Evolutionary conservation across 352 stramenopile species (phyloP), one percentile per base, ranked within the genome.

Genomic region (Globisporangium sylvaticum): DNA sequence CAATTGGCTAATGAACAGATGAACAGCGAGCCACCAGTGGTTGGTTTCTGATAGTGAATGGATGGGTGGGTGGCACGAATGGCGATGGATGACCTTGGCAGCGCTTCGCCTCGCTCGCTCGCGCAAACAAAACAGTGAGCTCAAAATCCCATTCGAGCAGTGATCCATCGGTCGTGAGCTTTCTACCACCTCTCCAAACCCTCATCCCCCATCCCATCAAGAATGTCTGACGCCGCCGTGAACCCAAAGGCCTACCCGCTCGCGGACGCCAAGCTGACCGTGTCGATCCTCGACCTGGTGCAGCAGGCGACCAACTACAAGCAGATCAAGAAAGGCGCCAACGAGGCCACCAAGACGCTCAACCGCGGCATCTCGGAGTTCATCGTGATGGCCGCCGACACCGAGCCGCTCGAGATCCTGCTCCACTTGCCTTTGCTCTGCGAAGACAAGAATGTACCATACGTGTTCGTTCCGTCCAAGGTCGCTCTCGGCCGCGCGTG

Each of bases 291-390:
- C 62, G 98, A 99, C 80, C 84, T 99, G 63, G 92, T 99, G 58
- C 97, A 99, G 82, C 98, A 99, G 78, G 97, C 97, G 48, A 97
- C 94, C 71, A 99, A 99, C 84, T 99, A 99, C 94, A 99, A 99
- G 91, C 98, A 99, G 84, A 98, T 99, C 72, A 99, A 99, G 85
- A 99, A 99, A 88, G 98, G 98, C 61, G 98, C 98, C 64, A 99
- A 99, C 86, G 98, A 99, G 75, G 97, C 98, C 71, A 99, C 98
- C 74, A 99, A 99, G 87, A 99, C 97, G 24, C 80, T 99, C 61
- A 99, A 99, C 87, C 95, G 98, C 65, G 98, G 98, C 68, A 99
- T 99, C 80, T 98, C 92, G 59, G 98, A 99, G 85, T 98, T 99
- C 75, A 99, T 99, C 78, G 92, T 99, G 77, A 99, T 99, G 96